phyloP scores from a whole-genome alignment of 2,329 filamentous ascomycete species.

The Basipetospora chlamydospora region DNA sequence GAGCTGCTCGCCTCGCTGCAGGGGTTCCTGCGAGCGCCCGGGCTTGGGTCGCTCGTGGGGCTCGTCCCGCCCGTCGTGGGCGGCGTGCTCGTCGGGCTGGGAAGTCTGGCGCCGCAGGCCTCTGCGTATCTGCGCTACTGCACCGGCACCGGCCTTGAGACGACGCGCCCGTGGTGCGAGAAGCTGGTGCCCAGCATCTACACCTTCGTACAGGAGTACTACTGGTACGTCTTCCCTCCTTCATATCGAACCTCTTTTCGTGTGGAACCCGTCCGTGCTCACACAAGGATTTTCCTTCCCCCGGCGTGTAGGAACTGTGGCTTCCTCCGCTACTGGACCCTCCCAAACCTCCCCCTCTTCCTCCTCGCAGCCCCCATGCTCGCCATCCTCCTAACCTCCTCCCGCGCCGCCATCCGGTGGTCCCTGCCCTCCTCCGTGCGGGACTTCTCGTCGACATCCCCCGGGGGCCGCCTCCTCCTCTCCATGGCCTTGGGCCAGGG shows the following conservation, averaged over 20 bases:
- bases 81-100: slow-evolving; percentile 52
- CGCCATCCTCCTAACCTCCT: slow-evolving; percentile 44
- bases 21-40: slow-evolving; percentile 13
- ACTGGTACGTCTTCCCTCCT: slow-evolving; percentile 54
- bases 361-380: slow-evolving; percentile 69
- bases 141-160: slow-evolving; percentile 12
- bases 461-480: slow-evolving; percentile 20
- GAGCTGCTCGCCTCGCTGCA: slow-evolving; percentile 31
- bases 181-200: slow-evolving; percentile 73
- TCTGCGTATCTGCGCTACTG: slow-evolving; percentile 65
- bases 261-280: too few relatives aligned
- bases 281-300: too few relatives aligned
- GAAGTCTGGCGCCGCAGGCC: slow-evolving; percentile 57
- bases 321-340: slow-evolving; percentile 79
- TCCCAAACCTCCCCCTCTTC: slow-evolving; percentile 77
- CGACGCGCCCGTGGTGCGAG: slow-evolving; percentile 58
- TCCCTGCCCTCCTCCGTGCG: background rate
- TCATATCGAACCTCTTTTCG: too few relatives aligned
- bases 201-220: slow-evolving; percentile 72
- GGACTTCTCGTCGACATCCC: slow-evolving; percentile 1
- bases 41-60: slow-evolving; percentile 28
- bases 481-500: slow-evolving; percentile 60
- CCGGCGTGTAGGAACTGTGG: slow-evolving; percentile 86
- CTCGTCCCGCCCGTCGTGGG: slow-evolving; percentile 47
- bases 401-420: slow-evolving; percentile 30